Percentiles rank a stretch among this genome's conserved stretches.
These are phyloP conservation scores for Suhomyces yuchorum DNA, from an alignment of 1,139 yeast species.

Conservation along the genomic window DNA sequence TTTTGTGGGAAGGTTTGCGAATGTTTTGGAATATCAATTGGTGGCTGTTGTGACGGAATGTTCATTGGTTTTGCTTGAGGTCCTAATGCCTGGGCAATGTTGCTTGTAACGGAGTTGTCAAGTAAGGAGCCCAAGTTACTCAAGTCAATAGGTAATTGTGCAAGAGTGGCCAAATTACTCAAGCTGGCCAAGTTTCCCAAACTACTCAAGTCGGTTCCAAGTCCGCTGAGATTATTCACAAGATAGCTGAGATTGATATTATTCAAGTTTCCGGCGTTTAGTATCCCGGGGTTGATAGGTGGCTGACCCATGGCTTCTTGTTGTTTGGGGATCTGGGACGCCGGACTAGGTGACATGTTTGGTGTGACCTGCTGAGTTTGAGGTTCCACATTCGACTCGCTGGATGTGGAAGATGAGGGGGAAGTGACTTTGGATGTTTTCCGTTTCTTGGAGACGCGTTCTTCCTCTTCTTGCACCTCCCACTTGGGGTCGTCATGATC, in stretches of 20 bases:
- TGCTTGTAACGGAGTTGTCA: slow-evolving; percentile 17
- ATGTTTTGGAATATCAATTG: background rate
- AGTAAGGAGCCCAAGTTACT: slow-evolving; percentile 38
- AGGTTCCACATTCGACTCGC: slow-evolving; percentile 8
- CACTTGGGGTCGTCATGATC: slow-evolving; percentile 10
- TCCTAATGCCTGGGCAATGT: slow-evolving; percentile 7
- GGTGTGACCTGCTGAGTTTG: slow-evolving; percentile 19
- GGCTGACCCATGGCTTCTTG: slow-evolving; percentile 1
- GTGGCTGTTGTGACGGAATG: background rate
- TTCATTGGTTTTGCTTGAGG: background rate
- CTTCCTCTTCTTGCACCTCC: slow-evolving; percentile 3
- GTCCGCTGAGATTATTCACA: slow-evolving; percentile 45
- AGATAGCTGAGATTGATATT: slow-evolving; percentile 48
- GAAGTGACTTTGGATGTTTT: slow-evolving; percentile 8
- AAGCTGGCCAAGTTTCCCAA: slow-evolving; percentile 45
- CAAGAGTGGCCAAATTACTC: slow-evolving; percentile 46
- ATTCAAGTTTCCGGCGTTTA: slow-evolving; percentile 49
- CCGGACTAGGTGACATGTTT: slow-evolving; percentile 18
- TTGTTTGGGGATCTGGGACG: slow-evolving; percentile 3
- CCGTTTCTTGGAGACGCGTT: slow-evolving; percentile 12
- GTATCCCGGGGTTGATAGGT: slow-evolving; percentile 18
- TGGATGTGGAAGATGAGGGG: slow-evolving; percentile 9
- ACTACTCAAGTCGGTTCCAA: slow-evolving; percentile 36
- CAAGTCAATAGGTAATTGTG: slow-evolving; percentile 47
- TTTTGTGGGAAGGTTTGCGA: background rate